phyloP scores from a whole-genome alignment of 345 rosid genomes.

The Eucalyptus curtisii region DNA sequence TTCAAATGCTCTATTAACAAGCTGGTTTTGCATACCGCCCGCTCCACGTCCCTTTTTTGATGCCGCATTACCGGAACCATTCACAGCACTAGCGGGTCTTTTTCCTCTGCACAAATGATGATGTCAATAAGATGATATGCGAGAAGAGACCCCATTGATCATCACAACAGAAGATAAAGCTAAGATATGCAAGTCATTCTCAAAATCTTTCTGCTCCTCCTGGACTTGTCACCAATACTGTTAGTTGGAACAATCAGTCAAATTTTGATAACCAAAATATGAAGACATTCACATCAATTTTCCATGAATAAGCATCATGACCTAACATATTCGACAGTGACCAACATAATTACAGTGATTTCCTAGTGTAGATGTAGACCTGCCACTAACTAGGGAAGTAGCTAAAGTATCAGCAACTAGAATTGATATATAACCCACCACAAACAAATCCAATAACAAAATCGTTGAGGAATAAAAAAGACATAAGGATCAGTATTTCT shows the following conservation, averaged over 20 bases:
- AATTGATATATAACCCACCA: not conserved
- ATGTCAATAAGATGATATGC: not conserved
- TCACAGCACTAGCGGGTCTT: conserved; percentile 51
- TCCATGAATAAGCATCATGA: not conserved
- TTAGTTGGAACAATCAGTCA: not conserved
- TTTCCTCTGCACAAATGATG: conserved; percentile 43
- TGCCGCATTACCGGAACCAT: conserved; percentile 35
- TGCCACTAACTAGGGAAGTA: not conserved
- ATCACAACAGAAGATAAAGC: not conserved
- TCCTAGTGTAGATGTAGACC: not conserved
- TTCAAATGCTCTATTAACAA: conserved; percentile 80
- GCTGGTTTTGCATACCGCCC: conserved; percentile 63
- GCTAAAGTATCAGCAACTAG: not conserved
- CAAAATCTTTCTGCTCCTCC: not conserved
- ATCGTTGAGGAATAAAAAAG: too few species aligned
- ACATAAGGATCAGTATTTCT: not conserved
- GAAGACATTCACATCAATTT: not conserved
- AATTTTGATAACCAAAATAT: not conserved
- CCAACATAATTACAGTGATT: not conserved
- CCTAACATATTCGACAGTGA: not conserved
- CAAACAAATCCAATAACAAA: not conserved
- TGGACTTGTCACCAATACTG: not conserved
- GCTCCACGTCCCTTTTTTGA: conserved; percentile 67
- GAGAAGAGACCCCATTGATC: not conserved
- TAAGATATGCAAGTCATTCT: not conserved